Evolutionary conservation across 306 rosid genomes (phyloP).

Genomic region (Comarum palustre): DNA sequence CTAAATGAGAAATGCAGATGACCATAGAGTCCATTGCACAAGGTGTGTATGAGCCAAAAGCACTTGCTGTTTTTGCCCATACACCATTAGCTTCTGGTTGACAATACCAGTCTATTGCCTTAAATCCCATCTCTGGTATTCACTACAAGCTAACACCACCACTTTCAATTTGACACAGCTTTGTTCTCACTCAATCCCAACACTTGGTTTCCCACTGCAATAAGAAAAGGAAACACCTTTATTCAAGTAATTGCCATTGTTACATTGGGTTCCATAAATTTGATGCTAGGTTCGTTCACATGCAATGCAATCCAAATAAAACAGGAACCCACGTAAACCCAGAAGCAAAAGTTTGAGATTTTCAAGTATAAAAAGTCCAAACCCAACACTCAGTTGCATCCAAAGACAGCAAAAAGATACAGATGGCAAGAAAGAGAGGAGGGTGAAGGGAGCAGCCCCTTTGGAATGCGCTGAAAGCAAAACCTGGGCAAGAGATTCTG

Average conservation of each 20-base stretch:
- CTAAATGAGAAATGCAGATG: slow-evolving; percentile 58
- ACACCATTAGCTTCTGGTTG: slow-evolving; percentile 50
- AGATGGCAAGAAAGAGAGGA: background rate
- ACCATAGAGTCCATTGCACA: slow-evolving; percentile 75
- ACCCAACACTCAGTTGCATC: slow-evolving; percentile 6
- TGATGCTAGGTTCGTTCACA: background rate
- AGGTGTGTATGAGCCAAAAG: slow-evolving; percentile 80
- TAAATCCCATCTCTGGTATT: slow-evolving; percentile 46
- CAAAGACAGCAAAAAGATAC: background rate
- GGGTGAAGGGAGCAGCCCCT: background rate
- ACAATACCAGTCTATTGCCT: slow-evolving; percentile 74
- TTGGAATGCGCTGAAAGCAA: background rate
- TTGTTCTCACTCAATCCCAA: background rate
- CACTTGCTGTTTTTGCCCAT: slow-evolving; percentile 57
- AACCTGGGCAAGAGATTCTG: background rate
- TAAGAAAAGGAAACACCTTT: slow-evolving; percentile 1
- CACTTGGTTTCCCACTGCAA: background rate
- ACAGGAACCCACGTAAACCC: slow-evolving; percentile 2
- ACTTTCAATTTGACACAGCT: background rate
- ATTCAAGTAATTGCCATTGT: background rate
- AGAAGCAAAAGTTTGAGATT: background rate
- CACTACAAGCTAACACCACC: background rate
- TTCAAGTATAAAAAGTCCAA: background rate
- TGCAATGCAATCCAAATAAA: background rate
- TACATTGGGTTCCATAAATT: background rate